Base-by-base conservation (phyloP, 805 yeast genomes). In the Cephaloascus fragrans region DNA sequence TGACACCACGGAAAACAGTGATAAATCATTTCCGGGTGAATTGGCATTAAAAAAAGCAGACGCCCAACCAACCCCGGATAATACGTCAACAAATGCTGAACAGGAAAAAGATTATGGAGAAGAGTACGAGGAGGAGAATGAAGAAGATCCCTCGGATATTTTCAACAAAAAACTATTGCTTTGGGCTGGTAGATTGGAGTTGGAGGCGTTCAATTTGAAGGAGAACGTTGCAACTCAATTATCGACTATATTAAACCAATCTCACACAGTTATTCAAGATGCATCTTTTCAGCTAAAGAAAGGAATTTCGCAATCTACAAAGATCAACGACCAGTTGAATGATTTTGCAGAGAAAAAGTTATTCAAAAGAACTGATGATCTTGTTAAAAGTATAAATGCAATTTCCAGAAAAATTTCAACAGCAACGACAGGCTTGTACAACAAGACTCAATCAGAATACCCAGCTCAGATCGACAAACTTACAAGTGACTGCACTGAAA, bases 151-250 rank as follows among this genome's bases (percentile, higher is more conserved):
- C n/a, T n/a, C n/a, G n/a, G n/a, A n/a, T n/a, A n/a, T n/a, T n/a
- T n/a, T n/a, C n/a, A 23, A 23, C 28, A 23, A 23, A 23, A 23
- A 23, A 8, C 28, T 23, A 8, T 23, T 23, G 28, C 6, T 23
- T 23, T 73, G 78, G 79, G 77, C 77, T 0, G 63, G 71, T 4
- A 61, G 66, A 28, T 47, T 74, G 16, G 80, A 74, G 44, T 42
- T 73, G 38, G 79, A 74, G 42, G 58, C 69, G 12, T 53, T 67
- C 2, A 75, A 68, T 23, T 46, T 69, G 19, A 51, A 72, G 33
- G 60, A 61, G 10, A 52, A 56, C 26, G 46, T 52, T 4, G 46
- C 12, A 32, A 33, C 32, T 15, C 31, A 34, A n/a, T 26, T 23
- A 18, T 35, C 19, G 10, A 36, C 15, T 34, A 40, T 18, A 33